These are phyloP conservation scores for Ophiostoma perfectum DNA, from an alignment of 2,329 filamentous ascomycete species.

Conservation along the genomic window DNA sequence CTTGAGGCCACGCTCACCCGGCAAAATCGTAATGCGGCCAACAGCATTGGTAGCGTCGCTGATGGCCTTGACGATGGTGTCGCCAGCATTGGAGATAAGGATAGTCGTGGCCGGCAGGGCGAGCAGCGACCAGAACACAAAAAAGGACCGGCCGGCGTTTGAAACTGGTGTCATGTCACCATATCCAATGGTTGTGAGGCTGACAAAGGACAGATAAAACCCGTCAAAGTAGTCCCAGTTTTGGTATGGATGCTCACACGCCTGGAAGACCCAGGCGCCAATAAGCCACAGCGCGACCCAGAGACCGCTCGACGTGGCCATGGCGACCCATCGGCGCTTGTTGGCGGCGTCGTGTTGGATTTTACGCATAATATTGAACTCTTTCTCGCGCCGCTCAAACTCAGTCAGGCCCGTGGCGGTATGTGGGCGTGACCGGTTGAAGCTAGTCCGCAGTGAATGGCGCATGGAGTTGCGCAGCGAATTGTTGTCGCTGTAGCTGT, in stretches of 20 bases:
- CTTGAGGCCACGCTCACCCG: slow-evolving; percentile 48
- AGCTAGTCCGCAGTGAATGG: slow-evolving; percentile 13
- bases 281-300: slow-evolving; percentile 75
- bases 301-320: slow-evolving; percentile 60
- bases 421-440: slow-evolving; percentile 17
- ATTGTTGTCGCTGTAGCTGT: not conserved
- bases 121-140: slow-evolving; percentile 86
- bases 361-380: slow-evolving; percentile 74
- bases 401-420: slow-evolving; percentile 36
- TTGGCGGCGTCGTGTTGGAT: slow-evolving; percentile 63
- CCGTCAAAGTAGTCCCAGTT: slow-evolving; percentile 70
- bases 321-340: slow-evolving; percentile 68
- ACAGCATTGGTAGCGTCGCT: slow-evolving; percentile 51
- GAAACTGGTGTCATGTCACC: slow-evolving; percentile 73
- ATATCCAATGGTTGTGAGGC: slow-evolving; percentile 80
- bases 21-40: slow-evolving; percentile 56
- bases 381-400: slow-evolving; percentile 57
- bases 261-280: slow-evolving; percentile 68
- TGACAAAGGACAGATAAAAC: slow-evolving; percentile 81
- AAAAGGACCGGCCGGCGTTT: slow-evolving; percentile 75
- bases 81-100: slow-evolving; percentile 74
- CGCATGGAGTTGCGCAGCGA: not conserved
- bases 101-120: slow-evolving; percentile 85
- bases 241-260: slow-evolving; percentile 49
- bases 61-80: slow-evolving; percentile 67